Conservation (phyloP, 2,329 filamentous ascomycete species). For the Trichoderma endophyticum region DNA sequence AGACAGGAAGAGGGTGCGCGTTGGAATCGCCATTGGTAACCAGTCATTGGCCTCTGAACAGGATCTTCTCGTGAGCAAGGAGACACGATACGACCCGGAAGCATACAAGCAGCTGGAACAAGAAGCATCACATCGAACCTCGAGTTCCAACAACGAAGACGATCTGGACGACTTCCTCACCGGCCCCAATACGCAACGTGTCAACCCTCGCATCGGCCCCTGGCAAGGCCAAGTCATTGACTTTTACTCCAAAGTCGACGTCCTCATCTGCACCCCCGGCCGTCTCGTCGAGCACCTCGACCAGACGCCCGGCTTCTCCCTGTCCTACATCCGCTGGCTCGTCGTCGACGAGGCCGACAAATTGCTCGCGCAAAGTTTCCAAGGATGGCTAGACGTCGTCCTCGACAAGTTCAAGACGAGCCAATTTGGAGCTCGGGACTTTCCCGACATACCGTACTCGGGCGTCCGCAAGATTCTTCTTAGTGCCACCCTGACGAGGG, state of each 20-base stretch:
- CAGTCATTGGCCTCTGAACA: slow-evolving; percentile 68
- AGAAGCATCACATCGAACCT: neutral
- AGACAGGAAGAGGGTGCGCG: slow-evolving; percentile 64
- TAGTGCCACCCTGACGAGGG: slow-evolving; percentile 87
- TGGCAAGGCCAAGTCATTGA: slow-evolving; percentile 54
- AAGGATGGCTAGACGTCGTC: slow-evolving; percentile 79
- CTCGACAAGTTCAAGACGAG: slow-evolving; percentile 56
- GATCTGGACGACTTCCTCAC: slow-evolving; percentile 22
- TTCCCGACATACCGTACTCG: slow-evolving; percentile 49
- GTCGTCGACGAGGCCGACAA: slow-evolving; percentile 94
- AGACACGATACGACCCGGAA: slow-evolving; percentile 61
- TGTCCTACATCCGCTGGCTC: slow-evolving; percentile 80
- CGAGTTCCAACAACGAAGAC: slow-evolving; percentile 20
- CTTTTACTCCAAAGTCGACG: slow-evolving; percentile 72
- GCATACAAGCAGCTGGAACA: slow-evolving; percentile 40
- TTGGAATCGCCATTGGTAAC: slow-evolving; percentile 81
- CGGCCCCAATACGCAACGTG: slow-evolving; percentile 21
- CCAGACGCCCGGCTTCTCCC: slow-evolving; percentile 75
- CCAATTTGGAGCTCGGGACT: slow-evolving; percentile 51
- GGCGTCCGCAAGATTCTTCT: slow-evolving; percentile 77
- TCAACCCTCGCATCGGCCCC: slow-evolving; percentile 32
- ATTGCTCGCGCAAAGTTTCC: slow-evolving; percentile 84
- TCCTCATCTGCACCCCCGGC: slow-evolving; percentile 88
- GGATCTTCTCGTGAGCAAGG: slow-evolving; percentile 43
- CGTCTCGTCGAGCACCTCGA: slow-evolving; percentile 87